phyloP scores from a whole-genome alignment of 2,329 filamentous ascomycete species.

The Fusarium sororula region DNA sequence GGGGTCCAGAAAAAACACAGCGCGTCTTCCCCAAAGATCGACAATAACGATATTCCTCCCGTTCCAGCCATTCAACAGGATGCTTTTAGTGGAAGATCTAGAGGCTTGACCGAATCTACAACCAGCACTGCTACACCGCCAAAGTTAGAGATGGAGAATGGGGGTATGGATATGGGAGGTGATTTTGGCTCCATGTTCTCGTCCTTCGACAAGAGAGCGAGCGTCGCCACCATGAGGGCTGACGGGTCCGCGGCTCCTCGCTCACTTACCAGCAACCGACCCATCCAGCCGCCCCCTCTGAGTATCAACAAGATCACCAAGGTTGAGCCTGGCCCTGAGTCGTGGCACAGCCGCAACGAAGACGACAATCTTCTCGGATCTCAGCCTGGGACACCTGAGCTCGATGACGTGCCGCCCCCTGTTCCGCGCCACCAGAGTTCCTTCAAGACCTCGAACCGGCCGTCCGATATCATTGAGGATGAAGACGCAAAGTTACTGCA shows the following conservation, averaged over 20 bases:
- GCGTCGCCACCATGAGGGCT: conserved; percentile 58
- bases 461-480: conserved; percentile 56
- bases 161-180: conserved; percentile 63
- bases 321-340: conserved; percentile 58
- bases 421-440: conserved; percentile 52
- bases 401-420: conserved; percentile 52
- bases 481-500: conserved; percentile 63
- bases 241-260: conserved; percentile 52
- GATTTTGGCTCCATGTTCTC: conserved; percentile 67
- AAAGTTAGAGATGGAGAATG: conserved; percentile 55
- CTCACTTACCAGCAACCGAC: conserved; percentile 57
- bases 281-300: conserved; percentile 55
- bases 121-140: conserved; percentile 63
- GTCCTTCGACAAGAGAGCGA: conserved; percentile 64
- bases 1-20: conserved; percentile 63
- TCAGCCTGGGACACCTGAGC: conserved; percentile 49
- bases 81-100: conserved; percentile 49
- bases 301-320: conserved; percentile 56
- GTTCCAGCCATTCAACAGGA: conserved; percentile 49
- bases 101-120: conserved; percentile 65
- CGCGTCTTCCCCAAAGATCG: conserved; percentile 42
- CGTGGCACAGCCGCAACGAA: conserved; percentile 59
- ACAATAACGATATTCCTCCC: conserved; percentile 50
- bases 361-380: conserved; percentile 58
- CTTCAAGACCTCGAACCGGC: conserved; percentile 46